phyloP scores from a whole-genome alignment of 139 green algal species.

The Chlorella sp. region DNA sequence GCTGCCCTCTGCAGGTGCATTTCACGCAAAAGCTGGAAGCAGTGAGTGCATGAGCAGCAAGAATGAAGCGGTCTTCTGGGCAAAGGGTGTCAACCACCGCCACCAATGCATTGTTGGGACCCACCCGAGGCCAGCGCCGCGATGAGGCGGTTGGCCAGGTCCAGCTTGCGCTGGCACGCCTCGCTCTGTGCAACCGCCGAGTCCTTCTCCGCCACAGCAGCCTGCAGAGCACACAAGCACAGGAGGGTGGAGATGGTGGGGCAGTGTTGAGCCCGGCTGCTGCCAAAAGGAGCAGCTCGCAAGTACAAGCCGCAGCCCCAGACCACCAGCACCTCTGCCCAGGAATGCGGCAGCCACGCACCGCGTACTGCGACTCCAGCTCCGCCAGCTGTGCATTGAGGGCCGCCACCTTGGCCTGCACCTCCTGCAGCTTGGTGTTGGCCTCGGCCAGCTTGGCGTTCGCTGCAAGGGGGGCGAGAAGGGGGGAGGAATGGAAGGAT shows the following conservation, averaged over 20 bases:
- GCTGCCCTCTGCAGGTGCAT: conserved; percentile 47
- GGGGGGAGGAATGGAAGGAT: not conserved
- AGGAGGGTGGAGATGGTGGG: too few species aligned
- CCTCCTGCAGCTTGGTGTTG: conserved; percentile 87
- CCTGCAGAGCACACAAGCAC: too few species aligned
- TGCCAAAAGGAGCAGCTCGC: too few species aligned
- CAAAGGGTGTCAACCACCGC: too few species aligned
- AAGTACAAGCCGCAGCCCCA: too few species aligned
- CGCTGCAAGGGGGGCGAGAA: conserved; percentile 51
- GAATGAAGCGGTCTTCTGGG: too few species aligned
- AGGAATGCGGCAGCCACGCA: too few species aligned
- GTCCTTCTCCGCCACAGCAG: conserved; percentile 92
- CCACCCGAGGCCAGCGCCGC: conserved; percentile 88
- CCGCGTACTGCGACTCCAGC: conserved; percentile 84
- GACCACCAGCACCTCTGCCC: too few species aligned
- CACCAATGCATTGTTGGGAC: too few species aligned
- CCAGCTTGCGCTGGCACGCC: conserved; percentile 66
- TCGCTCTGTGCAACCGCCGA: conserved; percentile 70
- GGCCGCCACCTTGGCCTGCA: conserved; percentile 82
- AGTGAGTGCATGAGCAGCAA: too few species aligned
- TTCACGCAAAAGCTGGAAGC: too few species aligned
- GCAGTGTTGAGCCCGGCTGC: too few species aligned
- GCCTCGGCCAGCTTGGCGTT: conserved; percentile 87
- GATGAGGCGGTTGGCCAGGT: conserved; percentile 90
- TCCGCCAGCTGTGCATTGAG: conserved; percentile 80